Percentiles rank a stretch among this genome's conserved stretches.
These are phyloP conservation scores for Kwoniella pini DNA, from an alignment of 768 basidiomycete genomes.

Conservation along the genomic window DNA sequence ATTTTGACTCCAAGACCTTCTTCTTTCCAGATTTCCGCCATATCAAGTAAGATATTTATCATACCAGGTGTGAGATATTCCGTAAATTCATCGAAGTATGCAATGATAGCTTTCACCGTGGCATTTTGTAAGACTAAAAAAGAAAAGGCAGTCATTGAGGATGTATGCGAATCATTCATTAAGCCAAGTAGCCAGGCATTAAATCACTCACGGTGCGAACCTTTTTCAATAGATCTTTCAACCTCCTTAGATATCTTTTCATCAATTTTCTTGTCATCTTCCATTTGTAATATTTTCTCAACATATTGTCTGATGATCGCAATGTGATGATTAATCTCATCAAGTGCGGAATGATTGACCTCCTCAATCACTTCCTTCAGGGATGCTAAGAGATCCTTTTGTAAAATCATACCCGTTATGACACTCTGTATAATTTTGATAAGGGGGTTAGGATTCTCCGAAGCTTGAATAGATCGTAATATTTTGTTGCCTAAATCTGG, in stretches of 20 bases:
- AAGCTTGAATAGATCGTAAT: too few species aligned
- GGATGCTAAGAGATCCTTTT: too few species aligned
- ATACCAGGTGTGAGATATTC: slow-evolving; percentile 23
- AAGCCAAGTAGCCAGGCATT: neutral
- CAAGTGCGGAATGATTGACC: too few species aligned
- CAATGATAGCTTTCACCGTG: slow-evolving; percentile 3
- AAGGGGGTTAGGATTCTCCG: too few species aligned
- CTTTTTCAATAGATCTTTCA: slow-evolving; percentile 1
- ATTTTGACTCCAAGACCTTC: slow-evolving; percentile 17
- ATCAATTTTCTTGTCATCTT: neutral
- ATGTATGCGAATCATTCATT: too few species aligned
- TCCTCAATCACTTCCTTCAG: too few species aligned
- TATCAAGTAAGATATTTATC: slow-evolving; percentile 3
- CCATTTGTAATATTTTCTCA: neutral
- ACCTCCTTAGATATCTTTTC: neutral
- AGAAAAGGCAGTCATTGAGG: too few species aligned
- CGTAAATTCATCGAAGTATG: neutral
- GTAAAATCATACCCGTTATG: too few species aligned
- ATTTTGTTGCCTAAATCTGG: too few species aligned
- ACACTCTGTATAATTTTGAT: too few species aligned
- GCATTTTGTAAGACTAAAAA: neutral
- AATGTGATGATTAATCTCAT: slow-evolving; percentile 5
- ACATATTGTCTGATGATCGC: neutral
- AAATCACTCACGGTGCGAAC: neutral
- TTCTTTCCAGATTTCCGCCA: slow-evolving; percentile 12